phyloP scores from a whole-genome alignment of 805 yeast species.

The Candida schatavii region DNA sequence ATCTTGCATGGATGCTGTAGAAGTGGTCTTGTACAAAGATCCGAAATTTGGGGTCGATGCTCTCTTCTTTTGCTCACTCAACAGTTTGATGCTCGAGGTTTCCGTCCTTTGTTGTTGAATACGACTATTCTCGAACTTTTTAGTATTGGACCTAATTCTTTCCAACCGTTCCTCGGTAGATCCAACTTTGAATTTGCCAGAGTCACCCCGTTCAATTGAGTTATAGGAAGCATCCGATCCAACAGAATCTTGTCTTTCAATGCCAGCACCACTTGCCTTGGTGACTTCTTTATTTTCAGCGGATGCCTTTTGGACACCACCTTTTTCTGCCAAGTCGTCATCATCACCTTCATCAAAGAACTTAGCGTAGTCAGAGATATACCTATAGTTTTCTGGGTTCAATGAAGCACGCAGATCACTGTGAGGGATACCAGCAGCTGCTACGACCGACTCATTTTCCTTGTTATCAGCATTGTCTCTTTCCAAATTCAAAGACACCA shows the following conservation, averaged over 20 bases:
- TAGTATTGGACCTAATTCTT: slow-evolving; percentile 6
- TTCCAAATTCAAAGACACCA: neutral
- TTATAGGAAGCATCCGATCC: slow-evolving; percentile 21
- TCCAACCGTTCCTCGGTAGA: slow-evolving; percentile 12
- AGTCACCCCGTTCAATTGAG: slow-evolving; percentile 32
- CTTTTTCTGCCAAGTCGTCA: slow-evolving; percentile 5
- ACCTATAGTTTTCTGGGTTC: slow-evolving; percentile 12
- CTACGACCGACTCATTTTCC: neutral
- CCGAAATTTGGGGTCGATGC: slow-evolving; percentile 1
- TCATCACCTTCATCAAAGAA: slow-evolving; percentile 19
- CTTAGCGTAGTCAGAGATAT: slow-evolving; percentile 26
- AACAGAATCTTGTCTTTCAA: slow-evolving; percentile 6
- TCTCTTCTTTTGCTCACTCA: slow-evolving; percentile 2
- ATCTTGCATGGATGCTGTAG: neutral
- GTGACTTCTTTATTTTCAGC: neutral
- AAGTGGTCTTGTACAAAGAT: neutral
- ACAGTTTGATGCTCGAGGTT: slow-evolving; percentile 2
- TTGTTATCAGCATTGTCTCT: slow-evolving; percentile 1
- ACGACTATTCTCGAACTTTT: neutral
- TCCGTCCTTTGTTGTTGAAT: too few species aligned
- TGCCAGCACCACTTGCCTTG: neutral
- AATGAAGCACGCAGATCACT: slow-evolving; percentile 2
- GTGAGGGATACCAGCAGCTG: slow-evolving; percentile 4
- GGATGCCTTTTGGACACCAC: neutral
- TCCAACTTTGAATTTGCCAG: slow-evolving; percentile 22